Percentiles rank a stretch among this genome's conserved stretches.
Conservation (phyloP, 2,329 filamentous ascomycete species). For the Botrytis deweyae region DNA sequence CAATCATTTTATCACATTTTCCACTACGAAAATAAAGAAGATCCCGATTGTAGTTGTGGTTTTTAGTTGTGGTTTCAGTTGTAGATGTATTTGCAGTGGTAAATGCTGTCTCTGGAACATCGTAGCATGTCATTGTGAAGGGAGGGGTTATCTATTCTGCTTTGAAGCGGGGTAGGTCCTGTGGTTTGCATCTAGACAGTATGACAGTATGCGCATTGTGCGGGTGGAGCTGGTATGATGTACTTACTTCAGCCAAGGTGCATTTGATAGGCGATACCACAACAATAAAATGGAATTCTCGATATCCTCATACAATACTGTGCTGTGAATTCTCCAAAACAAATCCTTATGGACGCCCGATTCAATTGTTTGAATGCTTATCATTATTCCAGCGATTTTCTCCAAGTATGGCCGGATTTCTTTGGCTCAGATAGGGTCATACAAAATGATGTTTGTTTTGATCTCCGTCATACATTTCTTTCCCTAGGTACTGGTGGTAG, state of each 20-base stretch:
- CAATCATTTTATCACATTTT: background rate
- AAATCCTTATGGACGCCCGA: background rate
- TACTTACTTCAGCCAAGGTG: background rate
- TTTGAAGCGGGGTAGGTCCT: background rate
- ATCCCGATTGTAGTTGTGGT: background rate
- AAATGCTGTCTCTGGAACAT: background rate
- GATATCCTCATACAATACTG: background rate
- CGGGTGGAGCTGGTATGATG: constrained; percentile 2
- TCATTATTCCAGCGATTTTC: background rate
- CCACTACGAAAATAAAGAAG: background rate
- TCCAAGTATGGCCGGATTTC: background rate
- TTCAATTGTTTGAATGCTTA: background rate
- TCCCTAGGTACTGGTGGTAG: background rate
- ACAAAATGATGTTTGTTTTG: background rate
- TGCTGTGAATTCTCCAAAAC: background rate
- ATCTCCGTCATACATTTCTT: background rate
- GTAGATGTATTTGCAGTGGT: too few species aligned
- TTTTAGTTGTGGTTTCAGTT: background rate
- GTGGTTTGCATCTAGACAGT: background rate
- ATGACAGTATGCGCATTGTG: background rate
- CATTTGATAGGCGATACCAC: constrained; percentile 2
- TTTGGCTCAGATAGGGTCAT: background rate
- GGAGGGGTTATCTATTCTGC: background rate
- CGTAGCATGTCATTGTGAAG: background rate
- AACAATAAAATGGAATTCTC: background rate